phyloP scores from a whole-genome alignment of 371 early-diverging fungal species.

The Mucor mucedo region DNA sequence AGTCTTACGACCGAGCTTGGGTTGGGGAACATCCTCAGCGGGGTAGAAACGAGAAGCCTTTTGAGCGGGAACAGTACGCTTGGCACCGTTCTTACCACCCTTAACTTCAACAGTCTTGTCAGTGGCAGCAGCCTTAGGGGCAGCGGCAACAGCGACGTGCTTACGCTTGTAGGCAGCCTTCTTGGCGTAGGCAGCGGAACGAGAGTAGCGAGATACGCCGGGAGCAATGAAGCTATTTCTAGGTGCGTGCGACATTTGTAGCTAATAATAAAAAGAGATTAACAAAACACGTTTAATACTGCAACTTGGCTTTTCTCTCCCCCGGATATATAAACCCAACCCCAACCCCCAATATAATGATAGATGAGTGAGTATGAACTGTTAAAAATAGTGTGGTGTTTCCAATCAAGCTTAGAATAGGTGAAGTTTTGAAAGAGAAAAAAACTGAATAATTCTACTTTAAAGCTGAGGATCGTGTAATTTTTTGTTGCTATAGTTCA shows the following conservation, averaged over 20 bases:
- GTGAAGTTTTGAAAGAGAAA: too few species aligned
- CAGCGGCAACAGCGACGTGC: constrained; percentile 60
- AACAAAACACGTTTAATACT: neutral
- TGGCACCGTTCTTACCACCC: constrained; percentile 86
- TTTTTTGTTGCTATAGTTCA: too few species aligned
- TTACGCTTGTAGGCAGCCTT: constrained; percentile 86
- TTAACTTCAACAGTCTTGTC: constrained; percentile 77
- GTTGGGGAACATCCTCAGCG: constrained; percentile 81
- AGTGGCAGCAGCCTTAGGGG: constrained; percentile 58
- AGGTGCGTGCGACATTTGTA: constrained; percentile 67
- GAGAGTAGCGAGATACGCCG: constrained; percentile 85
- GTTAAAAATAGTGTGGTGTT: too few species aligned
- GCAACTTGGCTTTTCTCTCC: too few species aligned
- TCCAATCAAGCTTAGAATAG: too few species aligned
- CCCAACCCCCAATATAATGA: neutral
- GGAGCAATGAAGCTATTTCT: constrained; percentile 82
- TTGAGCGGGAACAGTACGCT: constrained; percentile 74
- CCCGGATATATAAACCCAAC: too few species aligned
- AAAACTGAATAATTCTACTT: too few species aligned
- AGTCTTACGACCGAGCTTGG: constrained; percentile 87
- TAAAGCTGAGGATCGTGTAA: too few species aligned
- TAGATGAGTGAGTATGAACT: neutral
- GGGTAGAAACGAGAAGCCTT: constrained; percentile 87
- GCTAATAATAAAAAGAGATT: constrained; percentile 10
- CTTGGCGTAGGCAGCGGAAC: constrained; percentile 81